Percentiles rank a stretch among this genome's conserved stretches.
These are phyloP conservation scores for Chlorella variabilis DNA, from an alignment of 163 green algal species.

Conservation along the genomic window DNA sequence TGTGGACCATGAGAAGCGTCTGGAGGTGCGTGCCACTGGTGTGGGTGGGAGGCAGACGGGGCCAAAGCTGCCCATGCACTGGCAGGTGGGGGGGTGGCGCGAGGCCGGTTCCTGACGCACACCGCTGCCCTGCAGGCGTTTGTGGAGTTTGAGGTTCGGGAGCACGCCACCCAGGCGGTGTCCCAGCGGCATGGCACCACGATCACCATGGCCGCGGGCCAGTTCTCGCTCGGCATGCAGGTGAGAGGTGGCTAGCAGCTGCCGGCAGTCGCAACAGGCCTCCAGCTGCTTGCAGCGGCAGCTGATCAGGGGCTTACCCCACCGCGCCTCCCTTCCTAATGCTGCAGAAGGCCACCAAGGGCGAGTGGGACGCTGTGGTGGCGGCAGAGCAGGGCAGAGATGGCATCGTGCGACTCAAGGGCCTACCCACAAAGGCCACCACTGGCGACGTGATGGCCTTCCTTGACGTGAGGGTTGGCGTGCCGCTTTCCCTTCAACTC, in stretches of 20 bases:
- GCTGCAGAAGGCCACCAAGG: background rate
- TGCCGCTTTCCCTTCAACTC: no score
- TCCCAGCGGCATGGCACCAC: conserved; percentile 26
- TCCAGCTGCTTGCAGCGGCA: background rate
- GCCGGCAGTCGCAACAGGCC: no score
- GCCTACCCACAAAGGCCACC: conserved; percentile 12
- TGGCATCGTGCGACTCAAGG: conserved; percentile 24
- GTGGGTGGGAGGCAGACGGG: no score
- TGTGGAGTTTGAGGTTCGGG: conserved; percentile 21
- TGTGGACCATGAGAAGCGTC: background rate
- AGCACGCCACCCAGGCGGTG: conserved; percentile 20
- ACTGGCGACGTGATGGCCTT: conserved; percentile 23
- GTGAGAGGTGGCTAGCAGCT: no score
- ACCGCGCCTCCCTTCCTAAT: background rate
- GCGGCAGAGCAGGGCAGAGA: background rate
- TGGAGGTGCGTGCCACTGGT: background rate
- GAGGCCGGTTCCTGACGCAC: no score
- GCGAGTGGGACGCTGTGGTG: conserved; percentile 30
- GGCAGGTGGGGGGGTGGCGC: no score
- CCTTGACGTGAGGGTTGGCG: conserved; percentile 11
- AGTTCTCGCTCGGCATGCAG: conserved; percentile 35
- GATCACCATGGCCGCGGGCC: conserved; percentile 33
- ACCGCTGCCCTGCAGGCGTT: conserved; percentile 7
- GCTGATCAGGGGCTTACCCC: background rate
- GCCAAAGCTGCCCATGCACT: no score